Evolutionary conservation across 352 stramenopile genomes (phyloP).

Genomic region (Aphanomyces invadans): DNA sequence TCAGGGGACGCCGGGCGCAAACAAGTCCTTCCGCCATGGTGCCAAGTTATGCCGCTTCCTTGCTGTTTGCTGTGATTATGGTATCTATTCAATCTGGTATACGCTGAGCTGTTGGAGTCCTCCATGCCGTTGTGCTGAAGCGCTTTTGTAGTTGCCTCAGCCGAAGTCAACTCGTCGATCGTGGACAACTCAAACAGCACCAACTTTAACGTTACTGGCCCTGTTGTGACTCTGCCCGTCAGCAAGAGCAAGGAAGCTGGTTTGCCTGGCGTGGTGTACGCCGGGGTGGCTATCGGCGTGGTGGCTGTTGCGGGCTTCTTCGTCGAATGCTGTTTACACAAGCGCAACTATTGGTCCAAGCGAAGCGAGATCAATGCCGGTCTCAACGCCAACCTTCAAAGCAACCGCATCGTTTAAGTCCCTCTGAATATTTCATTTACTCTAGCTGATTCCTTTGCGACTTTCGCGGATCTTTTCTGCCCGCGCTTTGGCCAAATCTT

Average conservation of each 20-base stretch:
- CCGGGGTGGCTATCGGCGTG: slow-evolving; percentile 57
- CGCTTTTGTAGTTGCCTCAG: too few relatives aligned
- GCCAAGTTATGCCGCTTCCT: neutral
- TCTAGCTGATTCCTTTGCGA: slow-evolving; percentile 11
- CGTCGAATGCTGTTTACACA: slow-evolving; percentile 66
- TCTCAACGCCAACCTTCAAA: neutral
- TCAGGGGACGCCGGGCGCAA: slow-evolving; percentile 13
- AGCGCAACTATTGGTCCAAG: slow-evolving; percentile 38
- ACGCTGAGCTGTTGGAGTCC: too few relatives aligned
- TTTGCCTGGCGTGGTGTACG: slow-evolving; percentile 58
- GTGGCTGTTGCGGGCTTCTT: slow-evolving; percentile 57
- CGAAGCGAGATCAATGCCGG: neutral
- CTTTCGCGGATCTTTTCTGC: slow-evolving; percentile 49
- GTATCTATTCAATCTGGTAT: slow-evolving; percentile 9
- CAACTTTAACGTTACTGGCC: neutral
- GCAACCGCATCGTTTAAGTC: neutral
- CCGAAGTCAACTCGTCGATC: too few relatives aligned
- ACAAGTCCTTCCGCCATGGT: slow-evolving; percentile 8
- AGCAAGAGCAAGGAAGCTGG: slow-evolving; percentile 45
- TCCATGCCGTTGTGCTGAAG: too few relatives aligned
- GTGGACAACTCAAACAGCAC: too few relatives aligned
- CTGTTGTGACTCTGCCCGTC: slow-evolving; percentile 25
- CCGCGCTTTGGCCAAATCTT: slow-evolving; percentile 61
- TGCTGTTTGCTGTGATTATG: neutral
- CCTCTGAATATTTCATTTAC: neutral